These are phyloP conservation scores for Sungouiozyma intestinalis DNA, from an alignment of 805 yeast species.

Conservation along the genomic window DNA sequence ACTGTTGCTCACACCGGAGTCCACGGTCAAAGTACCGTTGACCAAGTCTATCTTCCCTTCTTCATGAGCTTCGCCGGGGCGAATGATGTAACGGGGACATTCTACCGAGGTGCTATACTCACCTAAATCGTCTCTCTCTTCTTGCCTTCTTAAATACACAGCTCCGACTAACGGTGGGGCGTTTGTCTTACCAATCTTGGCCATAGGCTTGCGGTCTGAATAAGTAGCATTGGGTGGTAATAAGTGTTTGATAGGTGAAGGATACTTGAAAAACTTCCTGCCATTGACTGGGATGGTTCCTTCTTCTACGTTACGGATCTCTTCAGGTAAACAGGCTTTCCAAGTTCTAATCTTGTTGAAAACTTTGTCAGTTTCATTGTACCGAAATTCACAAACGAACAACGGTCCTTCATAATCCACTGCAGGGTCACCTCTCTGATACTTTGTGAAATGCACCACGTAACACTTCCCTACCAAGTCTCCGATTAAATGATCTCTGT, in stretches of 20 bases:
- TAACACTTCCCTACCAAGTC: slow-evolving; percentile 91
- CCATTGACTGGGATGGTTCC: slow-evolving; percentile 62
- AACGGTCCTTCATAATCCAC: slow-evolving; percentile 71
- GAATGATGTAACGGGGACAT: slow-evolving; percentile 34
- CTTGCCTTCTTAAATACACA: slow-evolving; percentile 68
- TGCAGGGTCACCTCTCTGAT: slow-evolving; percentile 89
- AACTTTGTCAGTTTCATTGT: slow-evolving; percentile 79
- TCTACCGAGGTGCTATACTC: slow-evolving; percentile 48
- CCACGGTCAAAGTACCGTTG: slow-evolving; percentile 19
- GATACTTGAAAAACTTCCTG: slow-evolving; percentile 59
- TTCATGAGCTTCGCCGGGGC: slow-evolving; percentile 34
- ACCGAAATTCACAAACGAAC: slow-evolving; percentile 90
- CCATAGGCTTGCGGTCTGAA: slow-evolving; percentile 70
- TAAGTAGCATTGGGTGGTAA: slow-evolving; percentile 66
- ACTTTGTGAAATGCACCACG: slow-evolving; percentile 88
- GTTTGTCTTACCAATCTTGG: slow-evolving; percentile 67
- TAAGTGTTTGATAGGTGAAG: slow-evolving; percentile 74
- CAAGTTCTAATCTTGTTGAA: slow-evolving; percentile 95
- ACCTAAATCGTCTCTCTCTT: slow-evolving; percentile 74
- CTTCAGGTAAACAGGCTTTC: slow-evolving; percentile 98
- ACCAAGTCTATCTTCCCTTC: slow-evolving; percentile 26
- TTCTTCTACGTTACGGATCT: slow-evolving; percentile 76
- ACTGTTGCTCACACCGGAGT: slow-evolving; percentile 4
- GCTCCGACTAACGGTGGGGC: slow-evolving; percentile 95
- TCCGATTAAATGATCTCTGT: slow-evolving; percentile 81